These are phyloP conservation scores for Pseudocercospora macadamiae DNA, from an alignment of 2,329 filamentous ascomycete species.

Conservation along the genomic window DNA sequence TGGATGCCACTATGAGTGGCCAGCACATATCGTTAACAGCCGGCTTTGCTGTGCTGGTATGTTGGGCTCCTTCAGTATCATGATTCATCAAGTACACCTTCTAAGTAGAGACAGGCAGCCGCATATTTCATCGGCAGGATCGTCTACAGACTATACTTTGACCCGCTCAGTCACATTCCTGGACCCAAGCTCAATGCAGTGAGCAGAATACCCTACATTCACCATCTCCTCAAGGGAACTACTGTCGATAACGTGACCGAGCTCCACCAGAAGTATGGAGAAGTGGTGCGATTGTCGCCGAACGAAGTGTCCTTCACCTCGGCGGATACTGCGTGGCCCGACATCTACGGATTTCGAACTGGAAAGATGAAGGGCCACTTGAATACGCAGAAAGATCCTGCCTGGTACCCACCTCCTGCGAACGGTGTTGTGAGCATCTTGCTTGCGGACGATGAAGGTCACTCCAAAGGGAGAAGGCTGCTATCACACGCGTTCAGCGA, in stretches of 20 bases:
- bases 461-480: slow-evolving; percentile 44
- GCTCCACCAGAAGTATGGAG: slow-evolving; percentile 47
- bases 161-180: slow-evolving; percentile 48
- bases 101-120: slow-evolving; percentile 18
- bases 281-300: slow-evolving; percentile 47
- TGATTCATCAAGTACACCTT: not conserved
- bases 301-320: slow-evolving; percentile 49
- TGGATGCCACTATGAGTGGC: not conserved
- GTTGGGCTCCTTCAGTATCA: not conserved
- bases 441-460: slow-evolving; percentile 41
- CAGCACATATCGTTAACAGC: not conserved
- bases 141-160: slow-evolving; percentile 47
- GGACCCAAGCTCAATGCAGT: slow-evolving; percentile 43
- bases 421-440: slow-evolving; percentile 38
- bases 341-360: slow-evolving; percentile 45
- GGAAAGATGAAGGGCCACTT: slow-evolving; percentile 41
- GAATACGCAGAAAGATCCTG: slow-evolving; percentile 42
- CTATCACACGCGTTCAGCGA: slow-evolving; percentile 48
- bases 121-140: slow-evolving; percentile 23
- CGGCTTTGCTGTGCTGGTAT: slow-evolving; percentile 20
- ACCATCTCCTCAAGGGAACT: slow-evolving; percentile 29
- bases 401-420: slow-evolving; percentile 39
- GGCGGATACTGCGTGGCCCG: slow-evolving; percentile 47
- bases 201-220: slow-evolving; percentile 29
- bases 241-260: slow-evolving; percentile 46